Evolutionary conservation across 169 alveolate genomes (phyloP).

Genomic region (Babesia gibsoni): DNA sequence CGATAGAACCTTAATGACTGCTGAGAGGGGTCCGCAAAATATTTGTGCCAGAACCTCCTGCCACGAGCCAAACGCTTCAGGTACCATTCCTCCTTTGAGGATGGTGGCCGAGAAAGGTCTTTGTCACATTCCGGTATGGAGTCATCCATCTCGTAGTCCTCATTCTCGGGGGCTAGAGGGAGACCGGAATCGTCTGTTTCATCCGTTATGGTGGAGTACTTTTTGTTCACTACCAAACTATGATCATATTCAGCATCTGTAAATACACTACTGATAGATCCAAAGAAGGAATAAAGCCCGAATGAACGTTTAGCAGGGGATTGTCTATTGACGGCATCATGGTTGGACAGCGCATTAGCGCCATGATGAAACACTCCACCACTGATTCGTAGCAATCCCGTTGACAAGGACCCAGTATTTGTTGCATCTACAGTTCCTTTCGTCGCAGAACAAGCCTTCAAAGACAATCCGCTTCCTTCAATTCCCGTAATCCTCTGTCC

Average conservation of each 20-base stretch:
- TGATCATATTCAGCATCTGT: conserved; percentile 40
- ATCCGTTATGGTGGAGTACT: conserved; percentile 10
- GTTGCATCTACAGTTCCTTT: not conserved
- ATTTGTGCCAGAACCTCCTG: conserved; percentile 58
- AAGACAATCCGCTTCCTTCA: no score
- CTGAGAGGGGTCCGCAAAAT: conserved; percentile 50
- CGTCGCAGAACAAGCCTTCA: not conserved
- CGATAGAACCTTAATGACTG: conserved; percentile 25
- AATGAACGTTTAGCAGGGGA: not conserved
- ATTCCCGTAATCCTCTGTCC: no score
- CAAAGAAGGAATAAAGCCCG: conserved; percentile 19
- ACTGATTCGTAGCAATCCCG: no score
- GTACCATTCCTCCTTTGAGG: conserved; percentile 54
- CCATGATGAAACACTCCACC: no score
- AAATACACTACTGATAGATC: conserved; percentile 17
- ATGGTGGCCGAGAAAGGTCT: conserved; percentile 40
- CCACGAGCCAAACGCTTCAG: conserved; percentile 52
- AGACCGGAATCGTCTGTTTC: conserved; percentile 33
- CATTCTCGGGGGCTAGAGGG: conserved; percentile 56
- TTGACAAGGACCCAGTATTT: not conserved
- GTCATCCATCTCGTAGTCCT: conserved; percentile 55
- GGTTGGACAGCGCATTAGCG: not conserved
- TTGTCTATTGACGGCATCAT: not conserved
- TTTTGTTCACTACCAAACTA: conserved; percentile 11
- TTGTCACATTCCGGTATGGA: conserved; percentile 4